phyloP scores from a whole-genome alignment of 2,329 filamentous ascomycete species.

The Orbilia oligospora region DNA sequence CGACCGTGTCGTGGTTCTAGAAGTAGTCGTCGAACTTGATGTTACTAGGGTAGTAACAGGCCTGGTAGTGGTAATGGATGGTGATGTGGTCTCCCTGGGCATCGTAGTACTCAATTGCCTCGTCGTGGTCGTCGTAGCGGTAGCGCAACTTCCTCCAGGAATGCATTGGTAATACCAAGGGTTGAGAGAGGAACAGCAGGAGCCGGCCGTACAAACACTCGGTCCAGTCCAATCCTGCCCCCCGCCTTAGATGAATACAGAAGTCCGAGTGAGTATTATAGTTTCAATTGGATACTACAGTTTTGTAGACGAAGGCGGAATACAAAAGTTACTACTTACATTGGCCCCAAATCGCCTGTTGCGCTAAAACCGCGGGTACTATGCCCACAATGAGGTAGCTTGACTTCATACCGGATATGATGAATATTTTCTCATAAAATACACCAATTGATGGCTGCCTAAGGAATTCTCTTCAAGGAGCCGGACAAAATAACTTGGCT shows the following conservation, averaged over 20 bases:
- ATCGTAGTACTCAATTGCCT: too few species aligned
- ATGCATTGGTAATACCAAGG: constrained; percentile 33
- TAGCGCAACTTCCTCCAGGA: constrained; percentile 12
- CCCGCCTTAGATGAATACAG: constrained; percentile 15
- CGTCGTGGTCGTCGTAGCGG: not conserved
- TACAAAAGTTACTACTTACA: constrained; percentile 14
- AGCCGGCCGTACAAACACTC: constrained; percentile 4
- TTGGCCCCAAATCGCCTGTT: constrained; percentile 37
- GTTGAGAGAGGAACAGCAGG: constrained; percentile 32
- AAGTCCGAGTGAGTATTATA: too few species aligned
- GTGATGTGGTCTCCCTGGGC: too few species aligned
- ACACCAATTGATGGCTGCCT: not conserved
- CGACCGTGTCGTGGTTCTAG: not conserved
- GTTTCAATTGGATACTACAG: too few species aligned
- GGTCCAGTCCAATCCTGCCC: constrained; percentile 35
- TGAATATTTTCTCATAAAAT: not conserved
- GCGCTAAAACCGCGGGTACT: constrained; percentile 10
- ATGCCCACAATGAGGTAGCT: not conserved
- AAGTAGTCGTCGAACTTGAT: constrained; percentile 12
- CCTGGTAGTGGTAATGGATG: constrained; percentile 1
- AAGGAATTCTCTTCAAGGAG: not conserved
- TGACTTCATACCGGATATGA: constrained; percentile 8
- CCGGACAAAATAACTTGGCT: not conserved
- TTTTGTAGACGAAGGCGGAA: not conserved
- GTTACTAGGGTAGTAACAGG: not conserved